A percentile compares a stretch with the other conserved stretches of the same genome.
These are phyloP conservation scores for Trypanosoma rangeli DNA, from an alignment of 208 protist genomes.

Conservation along the genomic window DNA sequence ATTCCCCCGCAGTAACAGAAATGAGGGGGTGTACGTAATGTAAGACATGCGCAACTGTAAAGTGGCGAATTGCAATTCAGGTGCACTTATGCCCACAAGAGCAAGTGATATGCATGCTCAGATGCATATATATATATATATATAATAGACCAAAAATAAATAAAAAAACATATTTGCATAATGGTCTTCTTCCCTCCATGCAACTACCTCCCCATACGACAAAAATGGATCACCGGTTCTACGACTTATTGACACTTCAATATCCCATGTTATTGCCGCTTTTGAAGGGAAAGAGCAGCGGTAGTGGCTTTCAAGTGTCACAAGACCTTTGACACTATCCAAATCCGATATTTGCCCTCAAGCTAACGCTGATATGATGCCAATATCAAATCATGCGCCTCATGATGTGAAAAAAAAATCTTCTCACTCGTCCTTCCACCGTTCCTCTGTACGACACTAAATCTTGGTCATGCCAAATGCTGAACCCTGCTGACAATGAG, in stretches of 20 bases:
- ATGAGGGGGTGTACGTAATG: background rate
- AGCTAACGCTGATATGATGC: constrained; percentile 8
- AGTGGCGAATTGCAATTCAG: background rate
- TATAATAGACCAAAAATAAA: background rate
- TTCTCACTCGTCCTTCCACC: constrained; percentile 23
- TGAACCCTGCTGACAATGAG: background rate
- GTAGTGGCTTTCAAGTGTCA: constrained; percentile 3
- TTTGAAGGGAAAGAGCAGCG: constrained; percentile 7
- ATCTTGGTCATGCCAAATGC: constrained; percentile 9
- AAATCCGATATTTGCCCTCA: constrained; percentile 15
- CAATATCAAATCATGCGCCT: constrained; percentile 1
- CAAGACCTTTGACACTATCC: constrained; percentile 12
- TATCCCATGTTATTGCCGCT: background rate
- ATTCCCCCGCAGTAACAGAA: background rate
- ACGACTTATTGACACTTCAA: background rate
- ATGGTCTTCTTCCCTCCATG: background rate
- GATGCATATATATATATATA: no score
- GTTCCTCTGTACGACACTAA: constrained; percentile 9
- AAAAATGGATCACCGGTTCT: background rate
- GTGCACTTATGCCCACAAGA: background rate
- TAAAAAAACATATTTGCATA: background rate
- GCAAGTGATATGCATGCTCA: background rate
- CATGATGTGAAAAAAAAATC: background rate
- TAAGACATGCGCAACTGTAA: background rate
- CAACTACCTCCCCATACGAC: background rate